phyloP scores from a whole-genome alignment of 345 rosid species.

The Linum usitatissimum region DNA sequence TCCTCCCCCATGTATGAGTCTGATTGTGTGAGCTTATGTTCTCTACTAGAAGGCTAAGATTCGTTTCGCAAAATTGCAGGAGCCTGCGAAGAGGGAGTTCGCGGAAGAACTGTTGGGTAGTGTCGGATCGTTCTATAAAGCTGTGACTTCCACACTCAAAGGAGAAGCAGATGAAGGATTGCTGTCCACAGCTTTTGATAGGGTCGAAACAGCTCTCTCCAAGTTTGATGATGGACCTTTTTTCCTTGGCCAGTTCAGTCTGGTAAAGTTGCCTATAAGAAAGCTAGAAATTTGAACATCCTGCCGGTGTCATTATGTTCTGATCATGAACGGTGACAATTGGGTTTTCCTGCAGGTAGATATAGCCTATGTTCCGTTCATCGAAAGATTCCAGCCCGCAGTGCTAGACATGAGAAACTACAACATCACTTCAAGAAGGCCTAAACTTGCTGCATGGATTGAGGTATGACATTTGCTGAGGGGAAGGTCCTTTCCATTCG shows the following conservation, averaged over 20 bases:
- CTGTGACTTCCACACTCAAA: conserved; percentile 9
- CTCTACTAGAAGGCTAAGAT: neutral
- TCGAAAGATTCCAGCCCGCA: conserved; percentile 18
- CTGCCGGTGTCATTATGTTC: neutral
- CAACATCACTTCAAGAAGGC: conserved; percentile 14
- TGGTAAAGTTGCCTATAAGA: conserved; percentile 41
- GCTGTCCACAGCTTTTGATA: conserved; percentile 18
- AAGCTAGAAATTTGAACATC: conserved; percentile 32
- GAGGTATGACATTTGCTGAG: conserved; percentile 8
- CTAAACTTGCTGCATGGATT: conserved; percentile 19
- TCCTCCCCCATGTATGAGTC: conserved; percentile 17
- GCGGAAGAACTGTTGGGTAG: conserved; percentile 22
- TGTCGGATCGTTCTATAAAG: conserved; percentile 7
- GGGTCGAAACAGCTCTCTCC: conserved; percentile 18
- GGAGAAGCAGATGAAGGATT: conserved; percentile 17
- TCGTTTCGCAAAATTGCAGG: conserved; percentile 10
- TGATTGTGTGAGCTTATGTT: neutral
- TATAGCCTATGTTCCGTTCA: conserved; percentile 22
- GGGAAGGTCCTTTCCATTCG: neutral
- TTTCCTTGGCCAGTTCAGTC: conserved; percentile 28
- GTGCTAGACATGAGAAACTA: conserved; percentile 12
- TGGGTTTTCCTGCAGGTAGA: conserved; percentile 9
- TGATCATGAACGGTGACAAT: neutral
- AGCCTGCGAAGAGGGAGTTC: conserved; percentile 21
- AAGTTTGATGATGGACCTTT: conserved; percentile 21